Conservation (phyloP, 2,329 filamentous ascomycete genomes). For the Conoideocrella luteorostrata region DNA sequence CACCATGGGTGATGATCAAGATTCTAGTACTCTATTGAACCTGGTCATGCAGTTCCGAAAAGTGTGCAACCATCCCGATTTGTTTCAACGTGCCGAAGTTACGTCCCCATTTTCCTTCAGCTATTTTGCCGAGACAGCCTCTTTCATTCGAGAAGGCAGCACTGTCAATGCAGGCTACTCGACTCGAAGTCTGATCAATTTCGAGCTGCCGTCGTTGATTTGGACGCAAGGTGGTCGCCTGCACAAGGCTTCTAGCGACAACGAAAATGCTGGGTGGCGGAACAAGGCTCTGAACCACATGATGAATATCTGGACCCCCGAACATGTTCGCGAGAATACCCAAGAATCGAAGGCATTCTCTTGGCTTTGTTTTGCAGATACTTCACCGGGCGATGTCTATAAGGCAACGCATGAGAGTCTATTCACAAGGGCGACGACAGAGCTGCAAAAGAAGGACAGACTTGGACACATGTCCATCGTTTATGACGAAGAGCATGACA, state of each 20-base stretch:
- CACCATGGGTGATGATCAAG: slow-evolving; percentile 86
- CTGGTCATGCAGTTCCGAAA: slow-evolving; percentile 99
- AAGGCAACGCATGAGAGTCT: slow-evolving; percentile 61
- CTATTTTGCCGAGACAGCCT: slow-evolving; percentile 92
- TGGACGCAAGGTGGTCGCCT: slow-evolving; percentile 75
- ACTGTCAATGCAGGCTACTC: slow-evolving; percentile 81
- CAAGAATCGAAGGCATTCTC: slow-evolving; percentile 66
- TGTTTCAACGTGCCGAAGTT: slow-evolving; percentile 92
- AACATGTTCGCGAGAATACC: slow-evolving; percentile 63
- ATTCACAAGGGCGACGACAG: slow-evolving; percentile 65
- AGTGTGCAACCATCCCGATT: slow-evolving; percentile 95
- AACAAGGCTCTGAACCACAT: slow-evolving; percentile 70
- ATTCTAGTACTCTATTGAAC: slow-evolving; percentile 96
- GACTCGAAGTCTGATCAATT: slow-evolving; percentile 78
- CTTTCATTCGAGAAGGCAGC: slow-evolving; percentile 83
- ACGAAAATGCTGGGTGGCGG: slow-evolving; percentile 70
- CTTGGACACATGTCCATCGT: slow-evolving; percentile 60
- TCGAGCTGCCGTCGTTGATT: slow-evolving; percentile 73
- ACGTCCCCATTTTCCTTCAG: slow-evolving; percentile 76
- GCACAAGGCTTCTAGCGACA: slow-evolving; percentile 65
- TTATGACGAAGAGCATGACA: slow-evolving; percentile 61
- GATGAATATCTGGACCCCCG: slow-evolving; percentile 85
- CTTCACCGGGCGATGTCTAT: slow-evolving; percentile 66
- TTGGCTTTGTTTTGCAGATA: slow-evolving; percentile 82
- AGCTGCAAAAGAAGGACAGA: slow-evolving; percentile 48